phyloP scores from a whole-genome alignment of 192 early-diverging fungal genomes.

The Linnemannia hyalina region DNA sequence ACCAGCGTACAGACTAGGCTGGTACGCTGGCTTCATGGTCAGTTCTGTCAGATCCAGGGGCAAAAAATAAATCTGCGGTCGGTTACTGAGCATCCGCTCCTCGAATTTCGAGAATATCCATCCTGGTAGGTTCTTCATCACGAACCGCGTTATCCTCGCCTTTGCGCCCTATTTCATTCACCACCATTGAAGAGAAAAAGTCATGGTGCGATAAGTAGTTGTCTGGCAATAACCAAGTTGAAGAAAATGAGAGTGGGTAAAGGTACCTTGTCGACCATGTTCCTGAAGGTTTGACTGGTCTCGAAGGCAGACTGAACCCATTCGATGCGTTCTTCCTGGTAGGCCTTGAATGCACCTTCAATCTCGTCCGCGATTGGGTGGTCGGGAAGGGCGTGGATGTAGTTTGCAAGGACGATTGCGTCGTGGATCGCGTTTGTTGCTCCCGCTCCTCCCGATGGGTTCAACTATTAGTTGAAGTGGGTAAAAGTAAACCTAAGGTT shows the following conservation, averaged over 20 bases:
- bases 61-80: background rate
- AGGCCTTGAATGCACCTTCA: background rate
- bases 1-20: background rate
- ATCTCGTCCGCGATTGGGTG: background rate
- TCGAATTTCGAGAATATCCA: background rate
- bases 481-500: background rate
- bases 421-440: conserved; percentile 10
- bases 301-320: conserved; percentile 3
- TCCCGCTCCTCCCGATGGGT: background rate
- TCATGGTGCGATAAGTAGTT: no score
- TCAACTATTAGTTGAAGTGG: background rate
- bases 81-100: background rate
- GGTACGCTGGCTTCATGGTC: background rate
- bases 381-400: background rate
- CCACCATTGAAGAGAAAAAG: no score
- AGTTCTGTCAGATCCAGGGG: background rate
- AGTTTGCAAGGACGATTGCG: conserved; percentile 14
- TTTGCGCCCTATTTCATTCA: background rate
- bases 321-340: conserved; percentile 8
- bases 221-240: background rate
- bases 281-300: conserved; percentile 7
- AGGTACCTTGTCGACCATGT: background rate
- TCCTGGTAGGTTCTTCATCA: background rate
- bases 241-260: background rate
- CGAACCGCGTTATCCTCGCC: background rate